Conservation (phyloP, 176 grass and related monocot genomes). For the Avena eriantha region DNA sequence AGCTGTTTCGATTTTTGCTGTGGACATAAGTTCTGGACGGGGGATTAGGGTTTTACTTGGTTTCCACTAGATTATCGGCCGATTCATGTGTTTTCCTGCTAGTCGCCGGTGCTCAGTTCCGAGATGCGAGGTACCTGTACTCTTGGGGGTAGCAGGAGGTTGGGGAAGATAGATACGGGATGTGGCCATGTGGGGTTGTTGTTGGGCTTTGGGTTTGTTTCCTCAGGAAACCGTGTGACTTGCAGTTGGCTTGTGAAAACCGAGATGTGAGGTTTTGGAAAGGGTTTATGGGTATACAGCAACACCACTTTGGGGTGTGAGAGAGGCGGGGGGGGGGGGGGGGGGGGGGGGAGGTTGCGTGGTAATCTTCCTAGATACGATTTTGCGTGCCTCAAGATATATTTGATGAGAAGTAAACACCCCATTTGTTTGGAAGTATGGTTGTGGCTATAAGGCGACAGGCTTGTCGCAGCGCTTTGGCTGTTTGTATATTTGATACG, state of each 20-base stretch:
- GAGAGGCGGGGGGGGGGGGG: neutral
- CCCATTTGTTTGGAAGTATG: neutral
- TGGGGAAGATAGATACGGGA: too few species aligned
- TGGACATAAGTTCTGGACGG: neutral
- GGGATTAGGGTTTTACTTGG: constrained; percentile 19
- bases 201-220: neutral
- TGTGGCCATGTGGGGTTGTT: too few species aligned
- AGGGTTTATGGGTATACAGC: constrained; percentile 16
- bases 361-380: neutral
- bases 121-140: too few species aligned
- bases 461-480: neutral
- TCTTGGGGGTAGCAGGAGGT: too few species aligned
- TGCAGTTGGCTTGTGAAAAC: neutral
- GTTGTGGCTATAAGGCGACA: neutral
- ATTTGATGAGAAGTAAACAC: neutral
- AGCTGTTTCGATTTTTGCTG: neutral
- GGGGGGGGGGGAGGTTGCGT: neutral
- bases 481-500: neutral
- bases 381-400: neutral
- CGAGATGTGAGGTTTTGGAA: constrained; percentile 24
- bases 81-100: neutral
- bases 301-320: neutral
- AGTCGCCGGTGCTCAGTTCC: too few species aligned
- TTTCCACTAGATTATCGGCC: neutral
- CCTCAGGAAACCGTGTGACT: neutral